phyloP scores from a whole-genome alignment of 257 asterid species.

The Coffea eugenioides region DNA sequence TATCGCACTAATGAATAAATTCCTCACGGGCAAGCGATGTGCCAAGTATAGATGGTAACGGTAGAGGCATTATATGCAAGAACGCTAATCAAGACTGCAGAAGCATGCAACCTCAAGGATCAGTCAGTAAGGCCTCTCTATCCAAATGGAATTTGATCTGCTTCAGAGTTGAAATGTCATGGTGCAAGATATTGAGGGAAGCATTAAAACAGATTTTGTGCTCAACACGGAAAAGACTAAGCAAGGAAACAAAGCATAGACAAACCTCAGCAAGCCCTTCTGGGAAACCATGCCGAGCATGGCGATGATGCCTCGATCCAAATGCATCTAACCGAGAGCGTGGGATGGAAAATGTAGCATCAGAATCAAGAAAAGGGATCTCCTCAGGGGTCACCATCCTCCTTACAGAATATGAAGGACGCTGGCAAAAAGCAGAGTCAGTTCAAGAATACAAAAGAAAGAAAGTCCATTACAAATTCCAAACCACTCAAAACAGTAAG shows the following conservation, averaged over 20 bases:
- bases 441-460: background rate
- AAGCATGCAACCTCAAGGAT: background rate
- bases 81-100: background rate
- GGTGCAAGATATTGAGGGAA: background rate
- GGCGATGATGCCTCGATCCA: slow-evolving; percentile 40
- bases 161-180: background rate
- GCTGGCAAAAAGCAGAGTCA: slow-evolving; percentile 24
- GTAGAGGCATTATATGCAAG: background rate
- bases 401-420: slow-evolving; percentile 38
- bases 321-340: slow-evolving; percentile 35
- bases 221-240: background rate
- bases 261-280: slow-evolving; percentile 54
- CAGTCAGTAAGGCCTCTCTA: background rate
- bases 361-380: slow-evolving; percentile 37
- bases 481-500: slow-evolving; percentile 1
- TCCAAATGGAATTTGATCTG: background rate
- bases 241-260: slow-evolving; percentile 5
- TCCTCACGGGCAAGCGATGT: background rate
- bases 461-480: slow-evolving; percentile 3
- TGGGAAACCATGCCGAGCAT: slow-evolving; percentile 33
- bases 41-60: background rate
- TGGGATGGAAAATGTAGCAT: slow-evolving; percentile 26
- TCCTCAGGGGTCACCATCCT: slow-evolving; percentile 48
- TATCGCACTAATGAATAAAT: background rate
- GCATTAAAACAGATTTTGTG: slow-evolving; percentile 4